These are phyloP conservation scores for Filobasidium floriforme DNA, from an alignment of 768 basidiomycete genomes.

Conservation along the genomic window DNA sequence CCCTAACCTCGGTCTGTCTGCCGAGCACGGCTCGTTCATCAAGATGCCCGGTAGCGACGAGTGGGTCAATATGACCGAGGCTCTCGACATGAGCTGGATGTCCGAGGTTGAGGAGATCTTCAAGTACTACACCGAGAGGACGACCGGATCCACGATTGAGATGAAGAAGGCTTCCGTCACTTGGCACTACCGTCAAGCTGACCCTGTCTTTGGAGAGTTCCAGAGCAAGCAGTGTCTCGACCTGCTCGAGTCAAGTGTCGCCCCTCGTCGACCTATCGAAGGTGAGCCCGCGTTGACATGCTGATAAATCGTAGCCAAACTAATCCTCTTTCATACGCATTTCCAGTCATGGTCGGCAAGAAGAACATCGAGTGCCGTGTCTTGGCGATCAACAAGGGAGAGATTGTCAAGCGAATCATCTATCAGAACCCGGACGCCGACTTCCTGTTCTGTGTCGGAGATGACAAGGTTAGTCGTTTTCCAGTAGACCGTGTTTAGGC, in stretches of 20 bases:
- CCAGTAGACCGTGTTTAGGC: too few species aligned
- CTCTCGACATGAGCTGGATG: conserved; percentile 97
- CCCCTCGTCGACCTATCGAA: conserved; percentile 88
- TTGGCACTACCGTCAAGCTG: conserved; percentile 88
- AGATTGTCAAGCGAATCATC: conserved; percentile 89
- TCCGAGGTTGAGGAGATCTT: conserved; percentile 90
- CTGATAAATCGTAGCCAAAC: not conserved
- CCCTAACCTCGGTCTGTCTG: conserved; percentile 73
- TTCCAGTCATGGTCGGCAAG: conserved; percentile 81
- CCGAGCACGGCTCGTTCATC: conserved; percentile 93
- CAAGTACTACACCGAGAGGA: conserved; percentile 91
- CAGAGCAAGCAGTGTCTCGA: conserved; percentile 96
- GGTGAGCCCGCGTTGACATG: conserved; percentile 48
- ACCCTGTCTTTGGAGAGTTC: conserved; percentile 84
- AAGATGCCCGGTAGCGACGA: conserved; percentile 58
- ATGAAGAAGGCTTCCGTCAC: conserved; percentile 95
- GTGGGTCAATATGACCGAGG: conserved; percentile 86
- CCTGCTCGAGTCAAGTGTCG: conserved; percentile 85
- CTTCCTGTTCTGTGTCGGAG: conserved; percentile 94
- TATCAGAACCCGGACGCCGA: conserved; percentile 90
- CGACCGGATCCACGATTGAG: conserved; percentile 93
- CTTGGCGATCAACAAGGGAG: conserved; percentile 93
- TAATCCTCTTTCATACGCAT: not conserved
- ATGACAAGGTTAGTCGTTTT: conserved; percentile 67
- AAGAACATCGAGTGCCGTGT: conserved; percentile 97